A percentile compares a stretch with the other conserved stretches of the same genome.
Conservation (phyloP, 2,329 filamentous ascomycete genomes). For the Chaetomiaceae sp. region DNA sequence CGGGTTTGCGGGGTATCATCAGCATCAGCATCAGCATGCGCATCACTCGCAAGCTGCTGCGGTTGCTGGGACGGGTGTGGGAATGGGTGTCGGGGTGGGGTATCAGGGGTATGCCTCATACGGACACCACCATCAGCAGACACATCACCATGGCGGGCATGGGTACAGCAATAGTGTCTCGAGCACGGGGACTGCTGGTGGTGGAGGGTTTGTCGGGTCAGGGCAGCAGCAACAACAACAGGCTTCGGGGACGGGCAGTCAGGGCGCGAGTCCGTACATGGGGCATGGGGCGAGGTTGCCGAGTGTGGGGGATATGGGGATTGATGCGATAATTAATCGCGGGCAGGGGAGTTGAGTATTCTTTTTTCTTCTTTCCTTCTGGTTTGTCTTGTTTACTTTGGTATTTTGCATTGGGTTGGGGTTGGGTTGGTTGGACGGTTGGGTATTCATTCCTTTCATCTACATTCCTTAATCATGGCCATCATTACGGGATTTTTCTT, state of each 20-base stretch:
- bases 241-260: constrained; percentile 25
- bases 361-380: neutral
- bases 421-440: neutral
- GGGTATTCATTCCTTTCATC: neutral
- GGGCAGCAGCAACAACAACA: constrained; percentile 26
- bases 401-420: neutral
- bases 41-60: constrained; percentile 6
- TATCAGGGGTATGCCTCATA: constrained; percentile 20
- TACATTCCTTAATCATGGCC: constrained; percentile 2
- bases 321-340: constrained; percentile 55
- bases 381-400: neutral
- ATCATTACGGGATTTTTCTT: no score
- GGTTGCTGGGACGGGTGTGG: no score
- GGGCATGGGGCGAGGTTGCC: constrained; percentile 45
- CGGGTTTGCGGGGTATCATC: no score
- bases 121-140: constrained; percentile 22
- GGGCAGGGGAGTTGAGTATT: constrained; percentile 28
- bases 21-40: constrained; percentile 19
- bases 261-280: constrained; percentile 46
- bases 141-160: constrained; percentile 27
- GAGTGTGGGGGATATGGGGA: constrained; percentile 55
- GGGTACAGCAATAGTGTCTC: constrained; percentile 54
- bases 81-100: no score
- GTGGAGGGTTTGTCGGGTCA: constrained; percentile 4
- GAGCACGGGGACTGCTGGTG: constrained; percentile 38